phyloP scores from a whole-genome alignment of 1,284 basidiomycete species.

The Exsudoporus floridanus region DNA sequence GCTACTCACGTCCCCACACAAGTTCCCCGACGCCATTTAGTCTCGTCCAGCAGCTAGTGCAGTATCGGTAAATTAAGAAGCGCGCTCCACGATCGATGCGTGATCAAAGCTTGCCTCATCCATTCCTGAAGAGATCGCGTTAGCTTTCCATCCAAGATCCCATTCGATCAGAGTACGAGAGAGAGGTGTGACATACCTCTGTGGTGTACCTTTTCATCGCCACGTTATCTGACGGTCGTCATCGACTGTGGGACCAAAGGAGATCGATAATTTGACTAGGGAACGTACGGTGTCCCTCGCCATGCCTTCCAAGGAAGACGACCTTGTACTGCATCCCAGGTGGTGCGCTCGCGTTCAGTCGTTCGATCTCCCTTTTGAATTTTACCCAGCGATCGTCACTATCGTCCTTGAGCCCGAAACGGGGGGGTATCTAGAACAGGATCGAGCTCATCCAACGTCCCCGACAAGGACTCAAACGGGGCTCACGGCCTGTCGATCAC shows the following conservation, averaged over 20 bases:
- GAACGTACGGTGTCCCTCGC: slow-evolving; percentile 57
- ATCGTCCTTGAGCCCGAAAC: slow-evolving; percentile 65
- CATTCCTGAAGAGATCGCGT: slow-evolving; percentile 40
- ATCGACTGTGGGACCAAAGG: not conserved
- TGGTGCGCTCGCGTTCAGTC: slow-evolving; percentile 45
- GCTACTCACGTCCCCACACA: slow-evolving; percentile 72
- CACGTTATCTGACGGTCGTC: slow-evolving; percentile 58
- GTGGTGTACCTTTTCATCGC: slow-evolving; percentile 72
- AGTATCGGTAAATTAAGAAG: not conserved
- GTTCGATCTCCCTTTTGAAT: slow-evolving; percentile 44
- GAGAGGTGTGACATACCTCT: slow-evolving; percentile 36
- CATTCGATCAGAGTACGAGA: not conserved
- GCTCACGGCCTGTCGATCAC: slow-evolving; percentile 21
- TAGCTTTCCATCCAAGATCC: not conserved
- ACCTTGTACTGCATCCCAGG: slow-evolving; percentile 54
- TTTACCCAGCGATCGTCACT: slow-evolving; percentile 53
- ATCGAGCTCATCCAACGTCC: not conserved
- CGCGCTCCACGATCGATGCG: not conserved
- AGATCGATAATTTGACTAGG: not conserved
- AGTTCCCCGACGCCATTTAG: slow-evolving; percentile 70
- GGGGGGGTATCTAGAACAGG: slow-evolving; percentile 49
- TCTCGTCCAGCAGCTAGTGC: slow-evolving; percentile 65
- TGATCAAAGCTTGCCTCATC: slow-evolving; percentile 47
- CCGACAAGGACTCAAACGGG: not conserved
- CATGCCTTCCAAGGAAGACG: slow-evolving; percentile 68